Base-by-base conservation (phyloP, 2,329 filamentous ascomycete species). In the Paracorniculantispora psalliotae region DNA sequence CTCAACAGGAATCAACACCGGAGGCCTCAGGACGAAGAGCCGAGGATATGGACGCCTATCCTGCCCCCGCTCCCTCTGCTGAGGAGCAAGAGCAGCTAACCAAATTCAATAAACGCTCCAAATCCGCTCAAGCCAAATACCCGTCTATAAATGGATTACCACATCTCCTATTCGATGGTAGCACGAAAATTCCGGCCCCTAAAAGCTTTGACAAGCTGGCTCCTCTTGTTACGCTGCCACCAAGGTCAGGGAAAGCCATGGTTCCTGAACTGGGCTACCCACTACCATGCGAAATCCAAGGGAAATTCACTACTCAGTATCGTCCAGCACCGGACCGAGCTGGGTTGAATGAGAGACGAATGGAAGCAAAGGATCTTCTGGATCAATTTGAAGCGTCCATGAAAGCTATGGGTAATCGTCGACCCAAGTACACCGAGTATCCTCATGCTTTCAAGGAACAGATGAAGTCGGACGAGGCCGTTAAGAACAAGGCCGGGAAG, bases 361-460 rank as follows among this genome's bases (percentile, higher is more conserved):
- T 68, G 17, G 76, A 79, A 61, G 74, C 75, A 17, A 74, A 75
- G 56, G 57, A 61, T 3, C 59, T 76, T 2, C 63, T 79, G 23
- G 73, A 76, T 43, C 71, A 76, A 33, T 79, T 75, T 61, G 74
- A 78, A 43, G 69, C 65, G 43, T 69, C 72, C 9, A 78, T 79
- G 76, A 72, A 68, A 52, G 65, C 63, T 2, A 62, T 78, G 47
- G 76, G 75, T 17, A 76, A 75, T 63, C 70, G 75, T 23, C 72
- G 75, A 21, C 76, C 76, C 2, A 78, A 78, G 59, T 78, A 78
- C 59, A 77, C 76, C 4, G 76, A 79, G 57, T 79, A 78, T 63
- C 76, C 76, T 23, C 74, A 77, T 65, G 72, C 74, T 13, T 77
- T 78, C 59, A 77, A 78, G 59, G 76, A 79, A 60, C 76, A 78